These are phyloP conservation scores for Picea abies DNA, from an alignment of 83 land plant species.

Conservation along the genomic window DNA sequence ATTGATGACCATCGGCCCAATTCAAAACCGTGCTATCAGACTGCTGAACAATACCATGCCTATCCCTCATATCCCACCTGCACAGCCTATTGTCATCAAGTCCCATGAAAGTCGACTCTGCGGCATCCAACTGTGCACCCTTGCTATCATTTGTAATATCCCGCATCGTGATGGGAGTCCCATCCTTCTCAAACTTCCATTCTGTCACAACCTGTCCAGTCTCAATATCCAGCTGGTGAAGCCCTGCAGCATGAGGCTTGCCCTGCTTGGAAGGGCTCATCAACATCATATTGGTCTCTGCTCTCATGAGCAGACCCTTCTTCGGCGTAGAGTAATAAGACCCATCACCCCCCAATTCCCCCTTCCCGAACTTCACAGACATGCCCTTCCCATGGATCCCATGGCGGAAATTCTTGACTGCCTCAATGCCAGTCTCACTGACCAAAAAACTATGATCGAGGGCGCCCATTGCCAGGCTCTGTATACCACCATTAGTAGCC, in stretches of 20 bases:
- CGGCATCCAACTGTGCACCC: conserved; percentile 60
- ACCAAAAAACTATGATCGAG: conserved; percentile 93
- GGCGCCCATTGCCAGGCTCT: conserved; percentile 92
- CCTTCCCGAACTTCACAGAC: conserved; percentile 49
- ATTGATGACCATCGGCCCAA: conserved; percentile 98
- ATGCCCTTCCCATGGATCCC: conserved; percentile 49
- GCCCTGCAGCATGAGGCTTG: conserved; percentile 57
- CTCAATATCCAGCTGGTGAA: conserved; percentile 92
- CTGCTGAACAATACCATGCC: conserved; percentile 77
- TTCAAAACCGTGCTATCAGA: conserved; percentile 64
- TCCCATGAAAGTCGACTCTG: conserved; percentile 85
- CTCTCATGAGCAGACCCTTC: conserved; percentile 58
- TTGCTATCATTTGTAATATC: conserved; percentile 23
- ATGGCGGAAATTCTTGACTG: conserved; percentile 59
- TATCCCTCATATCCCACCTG: conserved; percentile 97
- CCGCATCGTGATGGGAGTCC: conserved; percentile 80
- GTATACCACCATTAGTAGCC: conserved; percentile 63
- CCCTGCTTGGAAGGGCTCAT: conserved; percentile 62
- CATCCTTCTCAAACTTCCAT: conserved; percentile 10
- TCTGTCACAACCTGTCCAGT: conserved; percentile 87
- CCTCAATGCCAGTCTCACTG: conserved; percentile 79
- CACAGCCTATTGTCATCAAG: conserved; percentile 39
- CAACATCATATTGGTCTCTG: too few species aligned
- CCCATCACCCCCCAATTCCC: conserved; percentile 23
- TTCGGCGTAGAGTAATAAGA: conserved; percentile 64